Conservation (phyloP, 2,329 filamentous ascomycete species). For the Phaeosphaeria sp. region DNA sequence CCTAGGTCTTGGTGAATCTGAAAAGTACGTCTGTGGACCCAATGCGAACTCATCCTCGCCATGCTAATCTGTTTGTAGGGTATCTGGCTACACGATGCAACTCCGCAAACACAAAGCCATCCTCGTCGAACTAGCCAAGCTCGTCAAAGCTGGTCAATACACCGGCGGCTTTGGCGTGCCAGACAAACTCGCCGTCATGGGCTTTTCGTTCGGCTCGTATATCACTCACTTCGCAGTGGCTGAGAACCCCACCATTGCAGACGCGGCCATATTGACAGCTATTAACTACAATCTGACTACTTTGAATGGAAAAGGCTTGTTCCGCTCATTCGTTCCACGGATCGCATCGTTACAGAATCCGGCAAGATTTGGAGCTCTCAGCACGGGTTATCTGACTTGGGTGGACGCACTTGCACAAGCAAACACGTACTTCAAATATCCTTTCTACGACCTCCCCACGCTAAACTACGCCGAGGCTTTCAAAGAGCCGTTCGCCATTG, state of each 20-base stretch:
- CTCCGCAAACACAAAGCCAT: slow-evolving; percentile 13
- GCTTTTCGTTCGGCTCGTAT: slow-evolving; percentile 36
- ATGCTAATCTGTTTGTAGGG: background rate
- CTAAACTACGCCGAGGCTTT: background rate
- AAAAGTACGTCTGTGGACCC: slow-evolving; percentile 16
- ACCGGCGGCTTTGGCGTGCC: slow-evolving; percentile 22
- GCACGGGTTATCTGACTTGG: slow-evolving; percentile 36
- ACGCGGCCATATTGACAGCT: slow-evolving; percentile 29
- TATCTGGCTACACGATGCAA: slow-evolving; percentile 11
- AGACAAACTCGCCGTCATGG: slow-evolving; percentile 28
- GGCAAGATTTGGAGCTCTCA: slow-evolving; percentile 18
- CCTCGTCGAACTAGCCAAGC: slow-evolving; percentile 22
- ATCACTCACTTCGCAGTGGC: slow-evolving; percentile 25
- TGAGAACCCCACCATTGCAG: slow-evolving; percentile 18
- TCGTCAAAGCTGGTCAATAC: slow-evolving; percentile 23
- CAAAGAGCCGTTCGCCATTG: background rate
- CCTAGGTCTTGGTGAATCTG: slow-evolving; percentile 41
- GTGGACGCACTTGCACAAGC: background rate
- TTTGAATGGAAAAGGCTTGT: slow-evolving; percentile 15
- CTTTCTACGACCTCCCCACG: background rate
- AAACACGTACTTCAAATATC: slow-evolving; percentile 3
- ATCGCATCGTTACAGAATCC: slow-evolving; percentile 27
- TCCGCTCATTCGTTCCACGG: slow-evolving; percentile 24
- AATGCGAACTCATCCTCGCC: background rate
- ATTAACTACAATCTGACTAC: slow-evolving; percentile 22